Evolutionary conservation across 1,139 yeast genomes (phyloP).

Genomic region (Pichia sp.): DNA sequence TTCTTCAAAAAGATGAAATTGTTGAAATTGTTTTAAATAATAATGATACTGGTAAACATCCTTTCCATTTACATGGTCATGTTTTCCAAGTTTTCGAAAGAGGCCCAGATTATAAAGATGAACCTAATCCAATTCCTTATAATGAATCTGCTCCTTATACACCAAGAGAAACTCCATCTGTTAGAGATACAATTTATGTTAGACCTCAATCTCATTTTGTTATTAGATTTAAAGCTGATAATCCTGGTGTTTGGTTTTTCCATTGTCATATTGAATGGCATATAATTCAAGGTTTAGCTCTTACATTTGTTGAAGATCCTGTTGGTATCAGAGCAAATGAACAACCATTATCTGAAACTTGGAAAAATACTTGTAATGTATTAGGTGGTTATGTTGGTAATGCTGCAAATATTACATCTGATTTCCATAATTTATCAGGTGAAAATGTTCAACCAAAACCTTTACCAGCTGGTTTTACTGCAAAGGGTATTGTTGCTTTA

Average conservation of each 20-base stretch:
- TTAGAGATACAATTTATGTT: constrained; percentile 47
- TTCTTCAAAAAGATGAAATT: constrained; percentile 61
- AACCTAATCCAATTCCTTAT: constrained; percentile 42
- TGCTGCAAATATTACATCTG: constrained; percentile 71
- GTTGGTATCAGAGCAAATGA: constrained; percentile 46
- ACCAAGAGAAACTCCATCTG: constrained; percentile 49
- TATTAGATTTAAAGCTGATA: constrained; percentile 49
- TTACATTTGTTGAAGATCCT: constrained; percentile 48
- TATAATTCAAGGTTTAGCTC: constrained; percentile 54
- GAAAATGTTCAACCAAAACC: constrained; percentile 57
- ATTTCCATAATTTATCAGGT: constrained; percentile 63
- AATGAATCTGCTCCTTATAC: constrained; percentile 44
- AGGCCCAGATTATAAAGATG: constrained; percentile 40
- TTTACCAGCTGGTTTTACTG: constrained; percentile 83
- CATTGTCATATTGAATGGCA: constrained; percentile 66
- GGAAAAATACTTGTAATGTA: constrained; percentile 52
- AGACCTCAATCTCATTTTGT: constrained; percentile 52
- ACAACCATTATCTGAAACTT: constrained; percentile 44
- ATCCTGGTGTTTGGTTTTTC: constrained; percentile 62
- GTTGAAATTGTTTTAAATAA: constrained; percentile 71
- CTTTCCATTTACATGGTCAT: constrained; percentile 92
- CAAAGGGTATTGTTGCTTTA: constrained; percentile 83
- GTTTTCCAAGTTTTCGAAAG: constrained; percentile 62
- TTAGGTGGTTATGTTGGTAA: constrained; percentile 55
- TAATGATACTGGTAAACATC: constrained; percentile 77